These are phyloP conservation scores for Chaetomiaceae sp. DNA, from an alignment of 2,329 filamentous ascomycete species.

Conservation along the genomic window DNA sequence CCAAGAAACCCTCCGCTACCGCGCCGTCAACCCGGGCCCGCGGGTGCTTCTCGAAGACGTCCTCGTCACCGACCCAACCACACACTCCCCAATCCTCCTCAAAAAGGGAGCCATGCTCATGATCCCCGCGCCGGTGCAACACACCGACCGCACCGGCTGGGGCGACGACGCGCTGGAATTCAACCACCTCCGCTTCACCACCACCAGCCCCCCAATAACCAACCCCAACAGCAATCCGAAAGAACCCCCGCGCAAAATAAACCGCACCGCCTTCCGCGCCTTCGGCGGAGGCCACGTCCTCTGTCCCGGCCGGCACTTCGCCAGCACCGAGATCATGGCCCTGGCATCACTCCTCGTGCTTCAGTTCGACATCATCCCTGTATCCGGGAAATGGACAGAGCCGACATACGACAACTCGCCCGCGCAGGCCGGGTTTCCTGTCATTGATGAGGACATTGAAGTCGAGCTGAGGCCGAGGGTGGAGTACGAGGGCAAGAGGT, in stretches of 20 bases:
- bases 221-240: too few species aligned
- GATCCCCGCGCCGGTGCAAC: conserved; percentile 25
- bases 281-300: conserved; percentile 46
- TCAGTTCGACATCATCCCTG: conserved; percentile 21
- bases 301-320: conserved; percentile 31
- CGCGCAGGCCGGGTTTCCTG: conserved; percentile 20
- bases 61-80: conserved; percentile 17
- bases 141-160: conserved; percentile 27
- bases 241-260: too few species aligned
- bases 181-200: conserved; percentile 32
- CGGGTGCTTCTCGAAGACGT: conserved; percentile 28
- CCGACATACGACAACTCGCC: conserved; percentile 25
- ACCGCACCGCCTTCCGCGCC: conserved; percentile 35
- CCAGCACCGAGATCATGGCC: conserved; percentile 28
- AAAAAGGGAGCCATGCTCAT: conserved; percentile 27
- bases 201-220: too few species aligned
- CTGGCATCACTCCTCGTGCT: conserved; percentile 24
- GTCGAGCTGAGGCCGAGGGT: conserved; percentile 23
- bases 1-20: conserved; percentile 29
- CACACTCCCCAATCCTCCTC: conserved; percentile 19
- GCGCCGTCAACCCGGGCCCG: conserved; percentile 21
- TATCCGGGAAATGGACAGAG: conserved; percentile 22
- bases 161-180: conserved; percentile 32
- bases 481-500: too few species aligned
- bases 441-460: conserved; percentile 26